Evolutionary conservation across 2,329 filamentous ascomycete species (phyloP), one percentile per base, ranked within the genome.

Genomic region (Neofusicoccum ribis): DNA sequence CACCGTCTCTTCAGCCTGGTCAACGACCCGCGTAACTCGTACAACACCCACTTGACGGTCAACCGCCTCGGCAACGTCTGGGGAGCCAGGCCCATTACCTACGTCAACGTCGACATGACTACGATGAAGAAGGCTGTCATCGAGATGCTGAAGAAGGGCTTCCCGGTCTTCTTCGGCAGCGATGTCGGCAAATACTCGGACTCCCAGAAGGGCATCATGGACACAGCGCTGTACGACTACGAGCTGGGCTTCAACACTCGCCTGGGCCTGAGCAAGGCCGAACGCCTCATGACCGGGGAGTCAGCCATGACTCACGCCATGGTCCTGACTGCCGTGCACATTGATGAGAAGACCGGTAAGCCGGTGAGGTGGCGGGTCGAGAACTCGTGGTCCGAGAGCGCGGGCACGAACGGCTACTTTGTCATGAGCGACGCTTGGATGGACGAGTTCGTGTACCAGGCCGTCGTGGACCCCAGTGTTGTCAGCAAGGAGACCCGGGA

Each of bases 241-340:
- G 86, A 90, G 70, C 85, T 96, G 1, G 92, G 91, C n/a, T 92
- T 96, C 78, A 91, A 93, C 71, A 84, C 92, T 67, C 84, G 83
- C 64, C 83, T 94, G 8, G 87, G 86, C 17, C 84, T 96, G 85
- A 86, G 81, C 72, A 96, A 96, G 78, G 89, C 90, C 0, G 85
- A 92, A 71, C 82, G 92, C 3, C 80, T 97, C 51, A 82, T 85
- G 71, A 89, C 89, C 0, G 88, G 91, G 11, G 92, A 96, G 79
- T 89, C 86, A 63, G 84, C 86, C 59, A 96, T 97, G 92, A 96
- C 92, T 0, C 93, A 96, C 72, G 93, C 93, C 4, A 96, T 96
- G 93, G 91, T 96, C 0, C 78, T 97, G 67, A 96, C 92, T 2
- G 93, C 87, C 0, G 93, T 96, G 51, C 92, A 97, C 73, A 76